Evolutionary conservation across 129 eudicot genomes (phyloP).

Genomic region (Chrysanthemum seticuspe): DNA sequence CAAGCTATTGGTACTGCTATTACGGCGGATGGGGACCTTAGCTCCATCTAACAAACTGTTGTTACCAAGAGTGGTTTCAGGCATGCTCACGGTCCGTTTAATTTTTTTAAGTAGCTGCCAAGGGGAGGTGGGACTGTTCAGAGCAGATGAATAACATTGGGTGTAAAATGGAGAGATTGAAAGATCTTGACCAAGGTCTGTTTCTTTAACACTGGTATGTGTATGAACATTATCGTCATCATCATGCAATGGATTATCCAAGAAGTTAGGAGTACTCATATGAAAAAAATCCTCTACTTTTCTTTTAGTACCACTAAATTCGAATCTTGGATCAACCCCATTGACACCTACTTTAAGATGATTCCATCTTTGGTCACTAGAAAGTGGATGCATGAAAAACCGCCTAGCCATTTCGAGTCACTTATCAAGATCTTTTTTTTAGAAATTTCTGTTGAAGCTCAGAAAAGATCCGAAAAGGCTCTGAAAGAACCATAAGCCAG

Average conservation of each 20-base stretch:
- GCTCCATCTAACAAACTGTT: constrained; percentile 28
- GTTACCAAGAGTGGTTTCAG: constrained; percentile 29
- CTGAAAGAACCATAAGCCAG: constrained; percentile 50
- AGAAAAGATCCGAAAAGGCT: constrained; percentile 31
- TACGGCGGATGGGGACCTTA: constrained; percentile 23
- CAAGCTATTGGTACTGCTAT: constrained; percentile 30
- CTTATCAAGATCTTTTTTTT: constrained; percentile 12
- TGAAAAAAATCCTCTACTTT: constrained; percentile 27
- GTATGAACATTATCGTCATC: constrained; percentile 15
- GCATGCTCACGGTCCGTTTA: constrained; percentile 44
- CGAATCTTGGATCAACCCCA: constrained; percentile 32
- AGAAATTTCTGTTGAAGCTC: constrained; percentile 6
- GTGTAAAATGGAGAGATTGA: constrained; percentile 21
- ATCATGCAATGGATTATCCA: constrained; percentile 20
- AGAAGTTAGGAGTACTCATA: constrained; percentile 18
- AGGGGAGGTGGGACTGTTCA: constrained; percentile 34
- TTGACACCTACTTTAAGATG: constrained; percentile 18
- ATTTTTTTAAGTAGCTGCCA: constrained; percentile 44
- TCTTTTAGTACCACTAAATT: constrained; percentile 30
- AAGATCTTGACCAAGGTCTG: constrained; percentile 30
- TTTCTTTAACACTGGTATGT: constrained; percentile 20
- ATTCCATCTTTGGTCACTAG: constrained; percentile 29
- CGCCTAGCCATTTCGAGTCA: constrained; percentile 32
- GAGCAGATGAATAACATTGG: constrained; percentile 25
- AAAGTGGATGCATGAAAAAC: constrained; percentile 29